Base-by-base conservation (phyloP, 495 filamentous ascomycete genomes). In the Cryomyces antarcticus region DNA sequence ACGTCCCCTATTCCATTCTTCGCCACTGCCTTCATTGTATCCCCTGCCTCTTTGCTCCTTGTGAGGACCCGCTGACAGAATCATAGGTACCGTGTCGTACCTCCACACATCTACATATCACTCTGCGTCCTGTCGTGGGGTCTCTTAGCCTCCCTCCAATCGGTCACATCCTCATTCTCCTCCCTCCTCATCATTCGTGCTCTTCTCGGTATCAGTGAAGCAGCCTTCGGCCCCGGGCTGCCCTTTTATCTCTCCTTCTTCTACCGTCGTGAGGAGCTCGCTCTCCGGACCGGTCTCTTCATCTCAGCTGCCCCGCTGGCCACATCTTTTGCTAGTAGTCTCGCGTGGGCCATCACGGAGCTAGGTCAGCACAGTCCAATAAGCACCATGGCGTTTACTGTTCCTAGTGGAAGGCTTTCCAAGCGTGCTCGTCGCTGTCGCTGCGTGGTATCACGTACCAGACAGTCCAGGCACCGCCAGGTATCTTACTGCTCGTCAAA, bases 251-350 rank as follows among this genome's bases (percentile, higher is more conserved):
- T 78, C 10, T 77, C 73, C 0, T 61, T 73, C 38, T 77, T 78
- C 55, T 78, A 71, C 55, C 67, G 59, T 28, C 62, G 70, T 17
- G 64, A 75, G 36, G 73, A 78, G 42, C 62, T 78, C n/a, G 73
- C 72, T 1, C 67, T 71, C 46, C 62, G 73, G 27, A 72, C 67
- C 35, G 73, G 72, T 28, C 56, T 77, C 1, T 74, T 75, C 54
- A 70, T 78, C 48, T 74, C 72, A 4, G 73, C 73, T 0, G 73
- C 73, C 4, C 73, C 73, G 0, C 49, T 78, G 31, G 73, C 73
- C 13, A 73, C 68, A 5, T 78, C 76, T 5, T 87, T 87, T 51
- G 78, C 79, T 7, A 78, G 80, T 5, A 65, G 61, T 47, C 58
- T 78, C 7, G 73, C 73, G 12, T 78, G 70, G 68, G 39, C 66